Conservation (phyloP, 345 rosid species). For the Pistacia atlantica region DNA sequence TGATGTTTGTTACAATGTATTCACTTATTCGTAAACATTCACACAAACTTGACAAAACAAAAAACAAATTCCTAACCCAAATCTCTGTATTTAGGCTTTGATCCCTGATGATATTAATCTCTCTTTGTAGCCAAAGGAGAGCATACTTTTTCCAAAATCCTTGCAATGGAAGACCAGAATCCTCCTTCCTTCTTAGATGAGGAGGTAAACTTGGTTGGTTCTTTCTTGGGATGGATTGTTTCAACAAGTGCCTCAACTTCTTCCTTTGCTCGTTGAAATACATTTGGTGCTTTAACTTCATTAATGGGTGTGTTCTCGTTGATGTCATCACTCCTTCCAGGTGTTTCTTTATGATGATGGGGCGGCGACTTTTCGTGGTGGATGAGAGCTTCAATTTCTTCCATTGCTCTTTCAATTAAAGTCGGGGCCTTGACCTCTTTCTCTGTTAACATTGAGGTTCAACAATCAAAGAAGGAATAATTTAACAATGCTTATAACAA, state of each 20-base stretch:
- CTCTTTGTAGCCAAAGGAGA: constrained; percentile 38
- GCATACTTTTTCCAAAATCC: constrained; percentile 47
- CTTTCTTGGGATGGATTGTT: constrained; percentile 48
- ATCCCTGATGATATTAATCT: constrained; percentile 12
- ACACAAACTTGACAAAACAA: constrained; percentile 1
- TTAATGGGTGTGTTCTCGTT: constrained; percentile 41
- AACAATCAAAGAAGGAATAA: background rate
- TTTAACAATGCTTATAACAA: too few relatives aligned
- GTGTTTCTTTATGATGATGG: constrained; percentile 50
- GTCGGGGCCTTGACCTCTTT: constrained; percentile 35
- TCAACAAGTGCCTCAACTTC: constrained; percentile 56
- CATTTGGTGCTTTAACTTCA: constrained; percentile 59
- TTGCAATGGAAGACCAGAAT: constrained; percentile 44
- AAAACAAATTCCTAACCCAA: background rate
- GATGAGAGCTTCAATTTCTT: constrained; percentile 42
- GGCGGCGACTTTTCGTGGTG: constrained; percentile 31
- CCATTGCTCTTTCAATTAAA: constrained; percentile 45
- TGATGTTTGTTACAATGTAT: too few relatives aligned
- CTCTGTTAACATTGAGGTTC: background rate
- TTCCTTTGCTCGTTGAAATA: constrained; percentile 56
- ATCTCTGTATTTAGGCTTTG: background rate
- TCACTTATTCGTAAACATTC: background rate
- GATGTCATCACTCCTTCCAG: constrained; percentile 48
- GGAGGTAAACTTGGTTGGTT: constrained; percentile 13
- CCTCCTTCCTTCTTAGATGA: constrained; percentile 43